Evolutionary conservation across 2,329 filamentous ascomycete species (phyloP), one percentile per base, ranked within the genome.

Genomic region (Pseudohalonectria lignicola): DNA sequence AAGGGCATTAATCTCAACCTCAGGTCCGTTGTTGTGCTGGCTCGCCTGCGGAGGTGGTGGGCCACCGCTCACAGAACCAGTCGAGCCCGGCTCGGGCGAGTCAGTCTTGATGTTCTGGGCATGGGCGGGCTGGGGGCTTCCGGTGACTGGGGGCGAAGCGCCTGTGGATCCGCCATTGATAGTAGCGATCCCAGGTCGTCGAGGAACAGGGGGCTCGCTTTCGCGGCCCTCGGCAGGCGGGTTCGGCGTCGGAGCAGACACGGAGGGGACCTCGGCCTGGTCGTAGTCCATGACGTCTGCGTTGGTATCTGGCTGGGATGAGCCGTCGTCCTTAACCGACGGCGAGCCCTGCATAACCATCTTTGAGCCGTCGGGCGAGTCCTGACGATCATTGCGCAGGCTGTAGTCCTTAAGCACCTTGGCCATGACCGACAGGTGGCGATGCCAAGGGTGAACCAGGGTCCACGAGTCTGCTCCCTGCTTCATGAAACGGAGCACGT

Each of bases 341-440:
- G 61, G 54, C 16, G 62, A 53, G 42, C 49, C 48, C 48, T 50
- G 47, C 41, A 46, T 33, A 49, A 46, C 43, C 53, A 54, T 39
- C 49, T 52, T 54, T 41, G 46, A 47, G 35, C 51, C 53, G 37
- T 66, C 63, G n/a, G 51, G 60, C 45, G 42, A 53, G 23, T 39
- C 56, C 29, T 40, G 48, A 30, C 53, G 53, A 9, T 56, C 55
- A 1, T 53, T 45, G 3, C 57, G 50, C 5, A 54, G 54, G 9
- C 68, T 70, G 18, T 72, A 64, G 31, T 74, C 74, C 45, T 67
- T 66, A 17, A 78, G 55, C 3, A 77, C 74, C 42, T 74, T 71
- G 43, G 72, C 68, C 74, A 78, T 78, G 33, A 78, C 74, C 3
- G 67, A 66, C 13, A 78, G 57, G 46, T 78, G 74, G 26, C 74